phyloP scores from a whole-genome alignment of 2,329 filamentous ascomycete genomes.

The Penicillium verrucosum region DNA sequence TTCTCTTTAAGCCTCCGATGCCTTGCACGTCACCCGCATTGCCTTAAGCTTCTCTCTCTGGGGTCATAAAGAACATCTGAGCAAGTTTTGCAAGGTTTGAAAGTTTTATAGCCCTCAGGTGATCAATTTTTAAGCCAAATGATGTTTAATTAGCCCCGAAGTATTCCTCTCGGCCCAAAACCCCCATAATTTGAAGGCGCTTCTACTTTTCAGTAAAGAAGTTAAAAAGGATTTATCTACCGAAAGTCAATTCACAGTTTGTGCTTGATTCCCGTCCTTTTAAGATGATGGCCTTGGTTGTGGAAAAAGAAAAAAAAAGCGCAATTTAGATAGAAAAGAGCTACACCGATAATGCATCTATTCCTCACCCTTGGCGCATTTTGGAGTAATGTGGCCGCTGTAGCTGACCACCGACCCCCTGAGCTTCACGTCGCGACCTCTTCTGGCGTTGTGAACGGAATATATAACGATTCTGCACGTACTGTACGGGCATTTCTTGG shows the following conservation, averaged over 20 bases:
- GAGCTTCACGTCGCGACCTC: conserved; percentile 13
- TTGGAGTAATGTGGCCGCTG: background rate
- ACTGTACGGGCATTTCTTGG: conserved; percentile 38
- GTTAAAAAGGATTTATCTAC: background rate
- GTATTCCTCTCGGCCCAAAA: too few species aligned
- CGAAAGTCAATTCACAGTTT: background rate
- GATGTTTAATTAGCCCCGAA: background rate
- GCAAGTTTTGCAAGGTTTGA: background rate
- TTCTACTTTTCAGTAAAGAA: background rate
- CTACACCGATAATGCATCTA: background rate
- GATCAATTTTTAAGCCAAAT: background rate
- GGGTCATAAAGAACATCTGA: too few species aligned
- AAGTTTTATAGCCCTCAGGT: too few species aligned
- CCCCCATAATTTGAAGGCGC: background rate
- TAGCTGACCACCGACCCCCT: background rate
- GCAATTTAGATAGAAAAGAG: background rate
- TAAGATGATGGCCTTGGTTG: background rate
- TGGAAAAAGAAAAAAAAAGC: background rate
- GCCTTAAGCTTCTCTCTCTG: too few species aligned
- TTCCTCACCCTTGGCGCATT: background rate
- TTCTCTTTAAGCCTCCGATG: background rate
- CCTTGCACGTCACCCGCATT: background rate
- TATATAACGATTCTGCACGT: conserved; percentile 14
- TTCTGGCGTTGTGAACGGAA: conserved; percentile 16
- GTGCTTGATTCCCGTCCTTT: background rate